Base-by-base conservation (phyloP, 2,329 filamentous ascomycete genomes). In the Salinomyces thailandicus region DNA sequence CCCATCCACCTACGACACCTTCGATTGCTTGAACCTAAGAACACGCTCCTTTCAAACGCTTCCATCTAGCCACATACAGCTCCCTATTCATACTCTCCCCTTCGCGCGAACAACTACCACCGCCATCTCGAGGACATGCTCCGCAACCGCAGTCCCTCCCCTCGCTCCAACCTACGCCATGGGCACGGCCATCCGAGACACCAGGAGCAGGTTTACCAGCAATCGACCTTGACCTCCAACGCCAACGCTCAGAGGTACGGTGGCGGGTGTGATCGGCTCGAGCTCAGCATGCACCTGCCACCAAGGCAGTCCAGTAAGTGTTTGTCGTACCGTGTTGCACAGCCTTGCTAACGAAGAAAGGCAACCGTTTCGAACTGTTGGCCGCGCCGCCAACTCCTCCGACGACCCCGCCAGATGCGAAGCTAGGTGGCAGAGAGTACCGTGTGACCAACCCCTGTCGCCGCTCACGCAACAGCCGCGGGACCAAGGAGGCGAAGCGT, bases 401-500 rank as follows among this genome's bases (percentile, higher is more conserved):
- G 15, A n/a, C 27, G 15, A 30, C 11, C 8, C 14, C 27, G 11
- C 41, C 43, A 19, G 17, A 19, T 35, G n/a, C 38, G 34, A 15
- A 26, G 5, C 17, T 15, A 19, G n/a, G 9, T 3, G n/a, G 18
- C 7, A 31, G 38, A 17, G 39, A 42, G 15, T 33, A 39, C 29
- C 30, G 43, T 7, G 30, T 37, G 4, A 33, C 44, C 9, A 35
- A 32, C 11, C 35, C 39, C 13, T 40, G 39, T 20, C 51, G 48
- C 19, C 49, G 53, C 9, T 38, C 39, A 13, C 50, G 52, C 13
- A 45, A 54, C 36, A 50, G 46, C 26, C 42, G 52, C 14, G 49
- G 46, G 14, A 53, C 52, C 8, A 52, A 50, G 35, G 52, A 53
- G 27, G 51, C 47, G 18, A 55, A 52, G 34, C 48, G 45, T 35